Evolutionary conservation across 2,329 filamentous ascomycete genomes (phyloP).

Genomic region (Laburnicola sp.): DNA sequence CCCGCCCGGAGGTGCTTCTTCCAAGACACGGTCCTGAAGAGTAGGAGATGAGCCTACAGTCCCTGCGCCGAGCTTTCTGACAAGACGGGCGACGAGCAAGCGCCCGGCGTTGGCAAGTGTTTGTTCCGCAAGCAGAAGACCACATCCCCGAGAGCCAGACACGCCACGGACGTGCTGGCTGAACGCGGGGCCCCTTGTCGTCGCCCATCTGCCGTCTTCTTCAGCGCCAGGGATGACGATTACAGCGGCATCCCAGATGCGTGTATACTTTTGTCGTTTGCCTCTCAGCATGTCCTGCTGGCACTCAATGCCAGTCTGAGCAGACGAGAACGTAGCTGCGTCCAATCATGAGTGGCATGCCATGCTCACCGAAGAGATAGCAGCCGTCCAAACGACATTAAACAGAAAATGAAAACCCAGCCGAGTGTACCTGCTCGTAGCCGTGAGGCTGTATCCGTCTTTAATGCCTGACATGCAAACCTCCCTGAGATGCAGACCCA

Average conservation of each 20-base stretch:
- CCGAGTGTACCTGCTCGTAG: slow-evolving; percentile 47
- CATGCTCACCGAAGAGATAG: slow-evolving; percentile 45
- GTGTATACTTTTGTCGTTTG: slow-evolving; percentile 45
- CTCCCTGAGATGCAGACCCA: slow-evolving; percentile 50
- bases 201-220: slow-evolving; percentile 17
- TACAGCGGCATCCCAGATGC: slow-evolving; percentile 46
- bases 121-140: slow-evolving; percentile 46
- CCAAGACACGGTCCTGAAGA: slow-evolving; percentile 52
- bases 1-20: slow-evolving; percentile 45
- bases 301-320: slow-evolving; percentile 46
- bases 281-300: slow-evolving; percentile 44
- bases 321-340: slow-evolving; percentile 36
- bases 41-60: slow-evolving; percentile 60
- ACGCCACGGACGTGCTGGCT: slow-evolving; percentile 41
- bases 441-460: slow-evolving; percentile 51
- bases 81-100: slow-evolving; percentile 31
- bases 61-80: slow-evolving; percentile 19
- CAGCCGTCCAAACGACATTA: slow-evolving; percentile 47
- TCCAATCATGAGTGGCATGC: slow-evolving; percentile 43
- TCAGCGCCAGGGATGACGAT: slow-evolving; percentile 36
- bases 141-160: slow-evolving; percentile 30
- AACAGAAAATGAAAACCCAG: slow-evolving; percentile 38
- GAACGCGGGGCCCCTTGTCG: slow-evolving; percentile 20
- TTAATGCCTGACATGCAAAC: slow-evolving; percentile 49
- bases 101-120: slow-evolving; percentile 41